phyloP scores from a whole-genome alignment of 169 alveolate species.

The Babesia divergens region DNA sequence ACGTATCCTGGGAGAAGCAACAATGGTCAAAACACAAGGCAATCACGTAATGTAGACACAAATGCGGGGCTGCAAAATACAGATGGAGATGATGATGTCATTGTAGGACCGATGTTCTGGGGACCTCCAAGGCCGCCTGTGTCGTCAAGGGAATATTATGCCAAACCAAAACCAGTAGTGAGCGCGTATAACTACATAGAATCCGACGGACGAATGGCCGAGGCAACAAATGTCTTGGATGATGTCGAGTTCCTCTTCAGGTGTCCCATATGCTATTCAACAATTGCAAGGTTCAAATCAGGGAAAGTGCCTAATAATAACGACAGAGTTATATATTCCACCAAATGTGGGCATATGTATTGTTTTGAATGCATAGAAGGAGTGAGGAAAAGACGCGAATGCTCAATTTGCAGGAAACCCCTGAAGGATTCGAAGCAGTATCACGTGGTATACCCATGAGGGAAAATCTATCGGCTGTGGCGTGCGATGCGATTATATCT shows the following conservation, averaged over 20 bases:
- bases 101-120: conserved; percentile 61
- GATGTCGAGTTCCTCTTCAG: conserved; percentile 54
- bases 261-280: conserved; percentile 67
- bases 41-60: background rate
- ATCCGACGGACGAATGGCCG: background rate
- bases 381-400: conserved; percentile 47
- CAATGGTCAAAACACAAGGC: background rate
- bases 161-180: background rate
- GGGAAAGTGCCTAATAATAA: conserved; percentile 53
- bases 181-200: conserved; percentile 46
- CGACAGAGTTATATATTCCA: conserved; percentile 60
- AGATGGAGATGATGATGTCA: conserved; percentile 35
- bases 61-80: background rate
- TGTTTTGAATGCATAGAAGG: conserved; percentile 63
- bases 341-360: conserved; percentile 65
- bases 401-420: conserved; percentile 63
- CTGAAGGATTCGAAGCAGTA: conserved; percentile 50
- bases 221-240: conserved; percentile 4
- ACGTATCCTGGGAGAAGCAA: too few relatives aligned
- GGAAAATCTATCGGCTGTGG: too few relatives aligned
- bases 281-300: conserved; percentile 60
- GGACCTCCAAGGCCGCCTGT: background rate
- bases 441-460: conserved; percentile 56
- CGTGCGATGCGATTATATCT: too few relatives aligned
- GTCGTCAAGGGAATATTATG: conserved; percentile 31